phyloP scores from a whole-genome alignment of 2,329 filamentous ascomycete species.

The Aspergillus clavatus region DNA sequence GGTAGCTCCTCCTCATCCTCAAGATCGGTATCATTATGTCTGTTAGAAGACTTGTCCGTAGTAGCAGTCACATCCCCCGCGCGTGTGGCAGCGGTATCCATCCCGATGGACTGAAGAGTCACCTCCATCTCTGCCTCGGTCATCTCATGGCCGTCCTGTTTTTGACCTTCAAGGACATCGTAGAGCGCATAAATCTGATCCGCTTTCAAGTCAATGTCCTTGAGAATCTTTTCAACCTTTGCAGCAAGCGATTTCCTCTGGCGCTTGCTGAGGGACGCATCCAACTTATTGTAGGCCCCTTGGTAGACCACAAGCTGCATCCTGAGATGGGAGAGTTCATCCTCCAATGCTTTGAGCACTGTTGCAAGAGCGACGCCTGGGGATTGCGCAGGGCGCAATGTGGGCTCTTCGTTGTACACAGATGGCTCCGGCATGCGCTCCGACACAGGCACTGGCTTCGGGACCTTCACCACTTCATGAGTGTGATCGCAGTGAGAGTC shows the following conservation, averaged over 20 bases:
- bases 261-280: conserved; percentile 61
- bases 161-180: conserved; percentile 78
- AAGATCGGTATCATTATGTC: conserved; percentile 16
- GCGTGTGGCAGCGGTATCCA: conserved; percentile 22
- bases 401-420: conserved; percentile 52
- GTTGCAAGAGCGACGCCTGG: conserved; percentile 70
- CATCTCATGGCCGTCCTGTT: conserved; percentile 60
- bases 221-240: conserved; percentile 58
- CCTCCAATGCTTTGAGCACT: conserved; percentile 76
- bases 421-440: conserved; percentile 42
- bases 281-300: conserved; percentile 59
- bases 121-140: conserved; percentile 59
- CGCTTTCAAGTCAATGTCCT: conserved; percentile 65
- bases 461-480: conserved; percentile 38
- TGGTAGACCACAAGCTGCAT: conserved; percentile 61
- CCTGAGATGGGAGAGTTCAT: conserved; percentile 74
- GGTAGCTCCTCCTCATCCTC: conserved; percentile 38
- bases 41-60: conserved; percentile 25
- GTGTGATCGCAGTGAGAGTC: conserved; percentile 31
- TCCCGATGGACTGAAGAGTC: conserved; percentile 51
- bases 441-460: conserved; percentile 49
- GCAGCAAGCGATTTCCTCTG: conserved; percentile 58
- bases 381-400: conserved; percentile 58
- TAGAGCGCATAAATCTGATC: conserved; percentile 78
- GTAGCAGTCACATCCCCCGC: conserved; percentile 25